Evolutionary conservation across 352 stramenopile species (phyloP), one percentile per base, ranked within the genome.

Genomic region (Pythium rishiriense): DNA sequence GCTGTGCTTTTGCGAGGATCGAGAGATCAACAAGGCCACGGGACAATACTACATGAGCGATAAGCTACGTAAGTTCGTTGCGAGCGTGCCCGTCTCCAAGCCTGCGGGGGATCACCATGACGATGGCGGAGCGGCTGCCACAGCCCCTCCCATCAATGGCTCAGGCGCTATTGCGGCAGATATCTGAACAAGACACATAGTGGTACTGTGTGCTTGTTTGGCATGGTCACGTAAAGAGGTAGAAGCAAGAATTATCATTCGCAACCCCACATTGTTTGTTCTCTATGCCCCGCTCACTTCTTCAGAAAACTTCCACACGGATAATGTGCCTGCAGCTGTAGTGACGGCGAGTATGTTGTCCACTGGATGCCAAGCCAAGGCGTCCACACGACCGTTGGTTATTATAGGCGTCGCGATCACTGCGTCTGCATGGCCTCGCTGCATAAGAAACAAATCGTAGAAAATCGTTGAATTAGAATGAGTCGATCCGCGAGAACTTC

Each of bases 1-100:
- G 49, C 84, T 98, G 48, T 99, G 95, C 74, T 98, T 99, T 60
- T 97, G 87, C 56, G 81, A 95, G 66, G 84, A 93, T 71, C 89
- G 81, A 76, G 83, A 85, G 53, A 77, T 93, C 29, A 93, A 91
- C 70, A 88, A 91, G 51, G 74, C 65, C 51, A 86, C 84, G 8
- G 73, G 82, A 53, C 76, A 81, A 62, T 93, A 91, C 73, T 93
- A 88, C 71, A 93, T 93, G 84, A 90, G 79, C 50, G 81, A 93
- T 63, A 80, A 93, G 47, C 75, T 93, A 98, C 70, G 71, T 28
- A 74, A 82, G 39, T 91, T 94, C 39, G 78, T 93, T 12, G 76
- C 79, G 21, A 95, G 73, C 25, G 75, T 90, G 3, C 80, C 80
- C 3, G 62, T 76, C 37, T 47, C 68, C 1, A 74, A 63, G 28